Evolutionary conservation across 257 asterid species (phyloP).

Genomic region (Solanum ossicruentum): DNA sequence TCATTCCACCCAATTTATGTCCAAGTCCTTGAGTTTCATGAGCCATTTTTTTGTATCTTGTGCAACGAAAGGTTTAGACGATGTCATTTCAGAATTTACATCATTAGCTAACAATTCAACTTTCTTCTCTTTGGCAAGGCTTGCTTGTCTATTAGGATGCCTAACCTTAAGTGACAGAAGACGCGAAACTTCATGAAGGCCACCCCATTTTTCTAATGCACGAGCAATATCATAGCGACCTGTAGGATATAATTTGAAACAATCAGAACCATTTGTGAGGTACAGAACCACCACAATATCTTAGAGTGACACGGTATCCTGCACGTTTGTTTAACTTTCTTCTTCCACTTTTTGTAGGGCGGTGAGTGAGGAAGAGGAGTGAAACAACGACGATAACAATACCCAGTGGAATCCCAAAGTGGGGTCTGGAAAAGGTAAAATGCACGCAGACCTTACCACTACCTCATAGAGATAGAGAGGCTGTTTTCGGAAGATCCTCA

Average conservation of each 20-base stretch:
- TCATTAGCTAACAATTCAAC: slow-evolving; percentile 16
- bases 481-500: too few species aligned
- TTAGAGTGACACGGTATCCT: too few species aligned
- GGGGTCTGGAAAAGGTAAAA: too few species aligned
- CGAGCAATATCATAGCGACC: slow-evolving; percentile 91
- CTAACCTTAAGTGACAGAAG: slow-evolving; percentile 75
- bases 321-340: too few species aligned
- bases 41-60: slow-evolving; percentile 63
- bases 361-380: neutral
- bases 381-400: neutral
- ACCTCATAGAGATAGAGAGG: too few species aligned
- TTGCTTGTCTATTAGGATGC: slow-evolving; percentile 57
- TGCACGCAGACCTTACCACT: too few species aligned
- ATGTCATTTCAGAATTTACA: slow-evolving; percentile 18
- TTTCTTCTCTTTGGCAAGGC: slow-evolving; percentile 46
- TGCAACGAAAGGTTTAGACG: slow-evolving; percentile 33
- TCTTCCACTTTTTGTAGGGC: neutral
- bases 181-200: slow-evolving; percentile 85
- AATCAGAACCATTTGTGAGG: neutral
- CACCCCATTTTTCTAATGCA: slow-evolving; percentile 98
- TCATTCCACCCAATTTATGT: slow-evolving; percentile 72
- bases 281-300: too few species aligned
- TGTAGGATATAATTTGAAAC: neutral
- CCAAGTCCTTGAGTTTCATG: slow-evolving; percentile 58
- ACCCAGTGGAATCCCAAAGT: too few species aligned